Evolutionary conservation across 768 basidiomycete species (phyloP).

Genomic region (Rossbeevera mucosa): DNA sequence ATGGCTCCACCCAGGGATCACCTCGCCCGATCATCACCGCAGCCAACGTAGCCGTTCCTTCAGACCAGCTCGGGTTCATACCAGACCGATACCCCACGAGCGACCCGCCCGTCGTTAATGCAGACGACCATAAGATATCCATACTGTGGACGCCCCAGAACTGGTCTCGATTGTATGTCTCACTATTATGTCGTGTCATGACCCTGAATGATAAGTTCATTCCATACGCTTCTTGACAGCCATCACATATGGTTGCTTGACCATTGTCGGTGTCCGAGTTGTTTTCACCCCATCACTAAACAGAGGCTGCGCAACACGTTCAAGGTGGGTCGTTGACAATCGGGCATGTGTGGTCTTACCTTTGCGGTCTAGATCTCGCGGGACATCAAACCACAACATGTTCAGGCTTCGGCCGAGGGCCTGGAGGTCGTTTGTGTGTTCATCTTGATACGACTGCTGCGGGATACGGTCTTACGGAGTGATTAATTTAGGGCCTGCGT

Average conservation of each 20-base stretch:
- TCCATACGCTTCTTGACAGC: conserved; percentile 42
- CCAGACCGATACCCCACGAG: conserved; percentile 10
- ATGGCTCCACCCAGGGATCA: not conserved
- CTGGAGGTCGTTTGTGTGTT: conserved; percentile 71
- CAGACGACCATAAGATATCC: conserved; percentile 57
- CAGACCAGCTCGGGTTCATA: conserved; percentile 29
- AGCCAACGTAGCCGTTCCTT: conserved; percentile 10
- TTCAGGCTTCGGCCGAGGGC: conserved; percentile 55
- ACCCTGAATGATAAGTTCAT: not conserved
- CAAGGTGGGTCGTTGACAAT: conserved; percentile 44
- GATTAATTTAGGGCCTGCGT: conserved; percentile 19
- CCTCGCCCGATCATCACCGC: conserved; percentile 3
- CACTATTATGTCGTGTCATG: not conserved
- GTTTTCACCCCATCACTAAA: conserved; percentile 85
- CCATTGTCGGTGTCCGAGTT: conserved; percentile 84
- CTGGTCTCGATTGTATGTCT: conserved; percentile 74
- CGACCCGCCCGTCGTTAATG: conserved; percentile 50
- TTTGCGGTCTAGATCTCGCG: conserved; percentile 57
- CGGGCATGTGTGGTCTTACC: not conserved
- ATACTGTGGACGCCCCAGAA: conserved; percentile 69
- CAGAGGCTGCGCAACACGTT: conserved; percentile 88
- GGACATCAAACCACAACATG: conserved; percentile 60
- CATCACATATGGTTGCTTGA: conserved; percentile 91
- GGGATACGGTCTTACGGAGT: not conserved
- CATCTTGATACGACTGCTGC: not conserved